A percentile compares a stretch with the other conserved stretches of the same genome.
Conservation (phyloP, 495 filamentous ascomycete genomes). For the Halenospora varia region DNA sequence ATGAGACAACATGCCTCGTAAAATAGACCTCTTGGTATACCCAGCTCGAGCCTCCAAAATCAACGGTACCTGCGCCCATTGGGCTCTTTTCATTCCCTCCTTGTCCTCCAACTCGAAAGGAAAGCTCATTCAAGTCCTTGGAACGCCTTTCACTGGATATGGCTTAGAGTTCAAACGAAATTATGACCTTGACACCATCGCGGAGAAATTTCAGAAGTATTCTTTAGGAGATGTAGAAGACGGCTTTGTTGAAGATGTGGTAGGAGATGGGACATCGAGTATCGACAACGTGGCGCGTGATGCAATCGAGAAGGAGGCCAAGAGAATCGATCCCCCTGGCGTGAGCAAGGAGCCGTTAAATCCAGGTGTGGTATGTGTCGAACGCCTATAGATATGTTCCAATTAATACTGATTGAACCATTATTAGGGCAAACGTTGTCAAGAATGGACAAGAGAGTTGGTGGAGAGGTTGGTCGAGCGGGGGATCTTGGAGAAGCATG, state of each 20-base stretch:
- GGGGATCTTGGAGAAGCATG: neutral
- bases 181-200: neutral
- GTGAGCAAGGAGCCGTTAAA: slow-evolving; percentile 9
- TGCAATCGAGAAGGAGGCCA: slow-evolving; percentile 7
- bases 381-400: neutral
- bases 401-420: neutral
- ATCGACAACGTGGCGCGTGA: slow-evolving; percentile 1
- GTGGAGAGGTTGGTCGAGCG: neutral
- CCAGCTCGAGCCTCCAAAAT: slow-evolving; percentile 4
- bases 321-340: slow-evolving; percentile 1
- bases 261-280: neutral
- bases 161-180: slow-evolving; percentile 7
- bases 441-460: slow-evolving; percentile 8
- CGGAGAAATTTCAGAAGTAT: neutral
- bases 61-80: slow-evolving; percentile 8
- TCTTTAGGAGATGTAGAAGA: neutral
- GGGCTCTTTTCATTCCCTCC: slow-evolving; percentile 6
- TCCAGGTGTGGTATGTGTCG: slow-evolving; percentile 1
- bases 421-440: slow-evolving; percentile 2
- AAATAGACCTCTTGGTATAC: slow-evolving; percentile 2
- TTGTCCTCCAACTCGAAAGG: neutral
- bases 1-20: neutral
- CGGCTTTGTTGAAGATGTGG: neutral
- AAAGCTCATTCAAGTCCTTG: slow-evolving; percentile 9
- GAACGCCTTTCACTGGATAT: slow-evolving; percentile 11